Conservation (phyloP, 257 asterid genomes). For the Nyctanthes arbortristis region DNA sequence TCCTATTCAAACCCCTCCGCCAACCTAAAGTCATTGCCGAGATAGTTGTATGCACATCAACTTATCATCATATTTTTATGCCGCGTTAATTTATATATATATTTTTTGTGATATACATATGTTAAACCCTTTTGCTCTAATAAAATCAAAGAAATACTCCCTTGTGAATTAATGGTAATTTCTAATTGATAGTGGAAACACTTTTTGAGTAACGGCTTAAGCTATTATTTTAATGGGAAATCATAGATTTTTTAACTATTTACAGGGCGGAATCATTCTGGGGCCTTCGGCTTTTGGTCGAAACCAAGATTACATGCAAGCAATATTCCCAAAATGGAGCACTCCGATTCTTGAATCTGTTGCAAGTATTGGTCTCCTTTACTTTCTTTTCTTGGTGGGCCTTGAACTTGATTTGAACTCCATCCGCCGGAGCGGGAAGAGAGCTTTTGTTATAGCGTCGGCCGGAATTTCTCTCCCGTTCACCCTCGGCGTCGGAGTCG, state of each 20-base stretch:
- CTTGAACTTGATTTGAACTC: conserved; percentile 61
- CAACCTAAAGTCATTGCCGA: conserved; percentile 68
- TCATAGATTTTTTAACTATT: not conserved
- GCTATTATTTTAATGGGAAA: not conserved
- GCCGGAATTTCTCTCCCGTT: conserved; percentile 56
- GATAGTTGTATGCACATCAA: conserved; percentile 46
- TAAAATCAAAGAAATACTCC: no score
- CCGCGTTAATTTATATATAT: no score
- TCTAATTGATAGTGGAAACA: no score
- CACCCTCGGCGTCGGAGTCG: conserved; percentile 41
- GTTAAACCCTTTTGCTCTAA: no score
- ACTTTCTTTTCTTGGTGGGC: conserved; percentile 64
- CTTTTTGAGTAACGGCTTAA: no score
- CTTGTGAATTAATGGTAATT: no score
- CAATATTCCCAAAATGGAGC: conserved; percentile 60
- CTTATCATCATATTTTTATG: not conserved
- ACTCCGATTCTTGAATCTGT: conserved; percentile 51
- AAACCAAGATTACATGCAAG: conserved; percentile 37
- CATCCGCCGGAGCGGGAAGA: conserved; percentile 39
- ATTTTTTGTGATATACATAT: no score
- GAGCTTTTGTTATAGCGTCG: conserved; percentile 46
- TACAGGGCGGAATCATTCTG: conserved; percentile 58
- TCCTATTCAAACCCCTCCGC: conserved; percentile 60
- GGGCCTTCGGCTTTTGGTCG: conserved; percentile 65
- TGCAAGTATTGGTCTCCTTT: conserved; percentile 56